Conservation (phyloP, 441 rosid species). For the Populus hybrid region DNA sequence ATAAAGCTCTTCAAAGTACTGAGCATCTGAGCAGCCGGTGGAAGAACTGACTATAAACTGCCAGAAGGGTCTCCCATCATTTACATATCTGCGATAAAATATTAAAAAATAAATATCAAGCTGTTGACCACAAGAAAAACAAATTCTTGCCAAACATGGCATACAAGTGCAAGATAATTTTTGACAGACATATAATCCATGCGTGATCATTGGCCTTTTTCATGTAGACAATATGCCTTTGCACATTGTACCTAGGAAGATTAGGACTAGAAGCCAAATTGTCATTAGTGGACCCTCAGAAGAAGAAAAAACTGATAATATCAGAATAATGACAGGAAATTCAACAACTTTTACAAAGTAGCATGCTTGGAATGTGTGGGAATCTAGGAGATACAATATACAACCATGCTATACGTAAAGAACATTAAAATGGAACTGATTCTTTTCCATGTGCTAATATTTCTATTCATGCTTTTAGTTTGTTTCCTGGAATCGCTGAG, state of each 20-base stretch:
- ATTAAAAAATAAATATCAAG: background rate
- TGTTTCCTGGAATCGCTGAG: background rate
- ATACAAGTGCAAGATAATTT: background rate
- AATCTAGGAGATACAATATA: background rate
- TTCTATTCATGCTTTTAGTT: background rate
- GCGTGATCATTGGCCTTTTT: background rate
- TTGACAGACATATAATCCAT: background rate
- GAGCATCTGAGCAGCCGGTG: constrained; percentile 86
- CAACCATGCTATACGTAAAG: background rate
- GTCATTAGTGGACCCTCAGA: background rate
- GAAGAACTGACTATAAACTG: constrained; percentile 80
- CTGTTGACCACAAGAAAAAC: background rate
- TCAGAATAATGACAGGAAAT: background rate
- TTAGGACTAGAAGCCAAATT: background rate
- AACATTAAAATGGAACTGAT: background rate
- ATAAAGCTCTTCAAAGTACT: constrained; percentile 89
- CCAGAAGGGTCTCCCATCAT: constrained; percentile 97
- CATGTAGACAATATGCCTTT: background rate
- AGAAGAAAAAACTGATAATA: background rate
- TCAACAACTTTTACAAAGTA: background rate
- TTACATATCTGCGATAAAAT: constrained; percentile 61
- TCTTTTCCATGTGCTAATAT: background rate
- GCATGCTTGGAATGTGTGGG: background rate
- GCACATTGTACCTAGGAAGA: background rate
- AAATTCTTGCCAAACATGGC: background rate